Conservation (phyloP, 352 stramenopile species). For the Paralagenidium karlingii region DNA sequence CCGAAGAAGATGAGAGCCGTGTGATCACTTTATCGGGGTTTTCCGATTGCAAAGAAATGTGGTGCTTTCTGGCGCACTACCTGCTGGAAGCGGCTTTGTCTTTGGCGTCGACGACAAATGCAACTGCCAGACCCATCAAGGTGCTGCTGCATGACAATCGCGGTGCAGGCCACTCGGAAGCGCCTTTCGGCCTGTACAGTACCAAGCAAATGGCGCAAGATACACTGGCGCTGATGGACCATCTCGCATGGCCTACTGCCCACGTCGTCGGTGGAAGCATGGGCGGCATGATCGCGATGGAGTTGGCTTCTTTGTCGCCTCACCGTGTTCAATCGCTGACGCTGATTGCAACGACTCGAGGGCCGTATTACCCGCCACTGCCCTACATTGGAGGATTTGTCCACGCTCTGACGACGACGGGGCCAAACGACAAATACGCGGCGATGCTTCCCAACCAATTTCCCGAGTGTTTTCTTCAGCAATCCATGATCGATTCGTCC, state of each 20-base stretch:
- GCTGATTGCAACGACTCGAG: conserved; percentile 36
- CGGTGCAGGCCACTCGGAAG: conserved; percentile 26
- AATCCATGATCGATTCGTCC: neutral
- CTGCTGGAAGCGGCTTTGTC: too few relatives aligned
- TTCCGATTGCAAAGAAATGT: conserved; percentile 10
- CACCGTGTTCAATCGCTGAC: conserved; percentile 31
- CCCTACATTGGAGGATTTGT: conserved; percentile 16
- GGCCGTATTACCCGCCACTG: conserved; percentile 17
- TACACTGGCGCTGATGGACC: conserved; percentile 37
- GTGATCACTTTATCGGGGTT: conserved; percentile 17
- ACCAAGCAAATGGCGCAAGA: conserved; percentile 47
- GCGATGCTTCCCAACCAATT: conserved; percentile 6
- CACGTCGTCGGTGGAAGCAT: conserved; percentile 30
- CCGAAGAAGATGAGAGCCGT: conserved; percentile 7
- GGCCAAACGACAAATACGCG: neutral
- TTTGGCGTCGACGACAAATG: too few relatives aligned
- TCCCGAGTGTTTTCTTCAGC: conserved; percentile 13
- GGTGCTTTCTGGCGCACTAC: conserved; percentile 6
- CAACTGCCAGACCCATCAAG: conserved; percentile 19
- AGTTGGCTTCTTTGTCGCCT: conserved; percentile 27
- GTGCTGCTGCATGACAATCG: conserved; percentile 50
- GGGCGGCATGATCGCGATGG: conserved; percentile 45
- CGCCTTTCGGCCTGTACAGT: conserved; percentile 37
- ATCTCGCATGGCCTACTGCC: conserved; percentile 28
- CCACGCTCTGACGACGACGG: conserved; percentile 12